Base-by-base conservation (phyloP, 306 rosid species). In the Castanopsis chinensis region DNA sequence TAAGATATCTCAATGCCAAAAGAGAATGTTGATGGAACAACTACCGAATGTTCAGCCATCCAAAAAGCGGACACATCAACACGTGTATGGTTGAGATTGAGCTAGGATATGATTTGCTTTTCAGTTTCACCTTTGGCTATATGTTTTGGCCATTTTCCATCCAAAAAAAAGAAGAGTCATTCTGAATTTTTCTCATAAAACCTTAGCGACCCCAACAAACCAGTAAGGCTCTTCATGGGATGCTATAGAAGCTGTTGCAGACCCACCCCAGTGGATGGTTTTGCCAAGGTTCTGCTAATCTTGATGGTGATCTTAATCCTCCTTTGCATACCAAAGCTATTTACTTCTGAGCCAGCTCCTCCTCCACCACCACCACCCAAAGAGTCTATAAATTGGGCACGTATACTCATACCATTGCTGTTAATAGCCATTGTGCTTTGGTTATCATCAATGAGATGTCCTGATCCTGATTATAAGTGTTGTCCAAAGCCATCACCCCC, bases 261-360 rank as follows among this genome's bases (percentile, higher is more conserved):
- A 69, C 87, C 87, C 4, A 86, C 27, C 27, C 27, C 27, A 25
- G 27, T 25, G 27, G 0, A 84, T 70, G 37, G 21, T 35, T 54
- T 90, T 21, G 75, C 90, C 64, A 71, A 73, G 68, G 81, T 93
- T 69, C 81, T 90, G 65, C 71, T 87, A 71, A 37, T 90, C 57
- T 84, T 92, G 83, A 88, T 82, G 0, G 92, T 90, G 79, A 83
- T 84, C 53, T 64, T 85, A 53, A 2, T 84, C 61, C 89, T 91
- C 64, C 81, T 91, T 45, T 3, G 19, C 79, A 54, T 80, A 35
- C 92, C 94, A 61, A 84, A 52, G 80, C 71, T 79, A 5, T 85
- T 88, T 80, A 69, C 85, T 28, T 0, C 69, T 10, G 81, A 72
- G 80, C n/a, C 76, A 52, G n/a, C n/a, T n/a, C 83, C 72, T 17